Percentiles rank a stretch among this genome's conserved stretches.
Conservation (phyloP, 768 basidiomycete genomes). For the Psilocybe sp. region DNA sequence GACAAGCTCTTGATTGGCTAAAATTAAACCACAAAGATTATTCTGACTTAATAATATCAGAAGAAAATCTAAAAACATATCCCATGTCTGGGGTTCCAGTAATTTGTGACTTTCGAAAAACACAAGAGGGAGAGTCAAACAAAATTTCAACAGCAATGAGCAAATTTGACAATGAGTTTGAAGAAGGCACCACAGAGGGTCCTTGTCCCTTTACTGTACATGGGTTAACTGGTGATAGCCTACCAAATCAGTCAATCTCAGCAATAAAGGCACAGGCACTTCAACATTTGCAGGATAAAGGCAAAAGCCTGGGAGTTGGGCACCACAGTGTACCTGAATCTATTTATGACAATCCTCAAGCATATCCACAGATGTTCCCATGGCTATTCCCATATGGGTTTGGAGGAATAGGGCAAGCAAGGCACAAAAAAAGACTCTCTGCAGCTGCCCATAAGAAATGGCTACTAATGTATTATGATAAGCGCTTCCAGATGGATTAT, state of each 20-base stretch:
- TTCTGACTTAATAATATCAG: slow-evolving; percentile 25
- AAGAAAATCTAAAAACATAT: slow-evolving; percentile 21
- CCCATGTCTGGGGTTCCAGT: slow-evolving; percentile 20
- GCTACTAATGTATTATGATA: too few relatives aligned
- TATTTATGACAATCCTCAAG: too few relatives aligned
- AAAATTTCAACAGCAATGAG: slow-evolving; percentile 22
- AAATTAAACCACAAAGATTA: slow-evolving; percentile 33
- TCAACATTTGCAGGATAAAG: slow-evolving; percentile 21
- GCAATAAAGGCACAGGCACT: slow-evolving; percentile 21
- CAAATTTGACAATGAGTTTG: slow-evolving; percentile 22
- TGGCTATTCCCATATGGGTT: slow-evolving; percentile 40
- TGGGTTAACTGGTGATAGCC: slow-evolving; percentile 26
- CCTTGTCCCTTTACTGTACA: slow-evolving; percentile 36
- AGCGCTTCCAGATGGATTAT: too few relatives aligned
- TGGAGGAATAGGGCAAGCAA: slow-evolving; percentile 28
- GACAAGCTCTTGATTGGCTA: slow-evolving; percentile 30
- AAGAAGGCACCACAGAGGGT: slow-evolving; percentile 26
- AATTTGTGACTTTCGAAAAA: slow-evolving; percentile 18
- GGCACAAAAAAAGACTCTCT: slow-evolving; percentile 9
- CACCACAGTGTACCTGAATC: too few relatives aligned
- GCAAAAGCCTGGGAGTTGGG: slow-evolving; percentile 26
- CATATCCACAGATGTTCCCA: too few relatives aligned
- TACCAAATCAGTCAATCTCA: slow-evolving; percentile 13
- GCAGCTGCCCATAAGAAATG: too few relatives aligned
- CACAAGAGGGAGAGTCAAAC: slow-evolving; percentile 10